These are phyloP conservation scores for Tuber melanosporum DNA, from an alignment of 495 filamentous ascomycete genomes.

Conservation along the genomic window DNA sequence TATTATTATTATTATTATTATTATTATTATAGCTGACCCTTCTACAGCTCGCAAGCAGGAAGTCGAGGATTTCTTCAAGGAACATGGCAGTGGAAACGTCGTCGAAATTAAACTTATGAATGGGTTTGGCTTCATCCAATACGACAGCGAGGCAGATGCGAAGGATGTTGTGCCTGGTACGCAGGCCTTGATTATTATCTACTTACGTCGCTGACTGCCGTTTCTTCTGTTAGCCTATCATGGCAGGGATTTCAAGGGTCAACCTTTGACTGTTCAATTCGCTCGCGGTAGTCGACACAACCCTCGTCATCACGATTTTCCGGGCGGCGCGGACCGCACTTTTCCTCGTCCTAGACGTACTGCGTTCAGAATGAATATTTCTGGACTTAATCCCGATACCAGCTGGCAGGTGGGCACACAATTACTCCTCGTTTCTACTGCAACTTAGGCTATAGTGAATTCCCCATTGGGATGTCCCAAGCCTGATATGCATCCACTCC, in stretches of 20 bases:
- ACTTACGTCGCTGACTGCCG: slow-evolving; percentile 39
- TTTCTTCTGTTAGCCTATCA: slow-evolving; percentile 51
- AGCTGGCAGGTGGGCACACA: slow-evolving; percentile 98
- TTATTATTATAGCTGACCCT: slow-evolving; percentile 23
- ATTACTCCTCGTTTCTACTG: slow-evolving; percentile 42
- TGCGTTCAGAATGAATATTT: slow-evolving; percentile 90
- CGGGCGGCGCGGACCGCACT: slow-evolving; percentile 58
- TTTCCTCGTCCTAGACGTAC: slow-evolving; percentile 91
- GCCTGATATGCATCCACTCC: slow-evolving; percentile 39
- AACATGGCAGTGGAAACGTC: slow-evolving; percentile 92
- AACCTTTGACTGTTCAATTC: slow-evolving; percentile 94
- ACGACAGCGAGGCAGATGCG: slow-evolving; percentile 94
- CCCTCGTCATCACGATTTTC: slow-evolving; percentile 60
- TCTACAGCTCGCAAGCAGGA: slow-evolving; percentile 85
- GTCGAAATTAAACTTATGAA: slow-evolving; percentile 99
- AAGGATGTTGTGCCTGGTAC: slow-evolving; percentile 94
- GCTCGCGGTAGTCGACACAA: slow-evolving; percentile 87
- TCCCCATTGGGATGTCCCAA: slow-evolving; percentile 39
- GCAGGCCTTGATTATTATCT: slow-evolving; percentile 44
- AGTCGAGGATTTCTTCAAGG: slow-evolving; percentile 90
- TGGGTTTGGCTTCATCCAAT: slow-evolving; percentile 98
- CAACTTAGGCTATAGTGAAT: slow-evolving; percentile 39
- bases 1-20: slow-evolving; percentile 6
- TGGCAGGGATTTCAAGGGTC: slow-evolving; percentile 95
- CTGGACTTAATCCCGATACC: slow-evolving; percentile 93